Evolutionary conservation across 768 basidiomycete species (phyloP).

Genomic region (Amanita pallidorosea): DNA sequence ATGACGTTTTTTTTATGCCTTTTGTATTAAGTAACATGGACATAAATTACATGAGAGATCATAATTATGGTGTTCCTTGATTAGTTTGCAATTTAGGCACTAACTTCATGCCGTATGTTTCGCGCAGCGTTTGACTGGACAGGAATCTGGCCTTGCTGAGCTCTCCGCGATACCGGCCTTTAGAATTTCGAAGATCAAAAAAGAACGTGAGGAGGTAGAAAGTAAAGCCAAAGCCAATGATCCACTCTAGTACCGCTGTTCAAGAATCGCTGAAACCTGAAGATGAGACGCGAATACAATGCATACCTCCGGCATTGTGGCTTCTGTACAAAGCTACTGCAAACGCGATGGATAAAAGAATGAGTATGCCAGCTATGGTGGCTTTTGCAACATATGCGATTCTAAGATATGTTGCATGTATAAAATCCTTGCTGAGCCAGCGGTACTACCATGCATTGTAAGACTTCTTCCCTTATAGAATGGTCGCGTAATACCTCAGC

Average conservation of each 20-base stretch:
- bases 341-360: conserved; percentile 55
- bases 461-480: neutral
- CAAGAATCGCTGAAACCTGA: neutral
- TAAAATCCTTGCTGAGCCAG: conserved; percentile 53
- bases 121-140: conserved; percentile 4
- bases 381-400: conserved; percentile 53
- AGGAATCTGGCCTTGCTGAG: conserved; percentile 22
- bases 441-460: conserved; percentile 31
- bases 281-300: neutral
- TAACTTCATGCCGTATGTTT: conserved; percentile 2
- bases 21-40: no score
- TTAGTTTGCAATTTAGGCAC: neutral
- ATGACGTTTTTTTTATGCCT: no score
- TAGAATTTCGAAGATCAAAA: conserved; percentile 57
- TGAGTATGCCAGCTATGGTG: conserved; percentile 44
- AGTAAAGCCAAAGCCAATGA: conserved; percentile 60
- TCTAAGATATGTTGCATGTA: conserved; percentile 30
- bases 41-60: neutral
- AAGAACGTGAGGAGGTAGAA: conserved; percentile 65
- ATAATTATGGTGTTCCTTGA: neutral
- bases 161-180: conserved; percentile 38
- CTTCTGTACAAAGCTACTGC: conserved; percentile 36
- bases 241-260: conserved; percentile 67
- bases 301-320: conserved; percentile 39
- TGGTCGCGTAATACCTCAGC: conserved; percentile 35